Percentiles rank a stretch among this genome's conserved stretches.
These are phyloP conservation scores for Cryptosporidium sp. DNA, from an alignment of 169 alveolate species.

Conservation along the genomic window DNA sequence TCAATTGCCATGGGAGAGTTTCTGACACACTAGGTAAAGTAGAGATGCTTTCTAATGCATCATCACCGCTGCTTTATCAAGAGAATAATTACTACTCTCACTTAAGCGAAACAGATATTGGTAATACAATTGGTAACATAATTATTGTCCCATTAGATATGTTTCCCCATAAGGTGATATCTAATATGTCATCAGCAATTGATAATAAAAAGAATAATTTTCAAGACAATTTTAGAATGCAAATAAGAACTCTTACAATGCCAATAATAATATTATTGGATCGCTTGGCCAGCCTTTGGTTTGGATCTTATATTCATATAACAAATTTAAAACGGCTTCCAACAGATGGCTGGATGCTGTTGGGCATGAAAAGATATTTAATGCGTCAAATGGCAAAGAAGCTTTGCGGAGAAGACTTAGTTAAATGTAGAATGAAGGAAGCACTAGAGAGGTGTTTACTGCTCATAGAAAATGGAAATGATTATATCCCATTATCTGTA, in stretches of 20 bases:
- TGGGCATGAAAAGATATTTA: conserved; percentile 57
- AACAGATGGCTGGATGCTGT: conserved; percentile 46
- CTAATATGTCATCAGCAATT: background rate
- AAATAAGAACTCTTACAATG: background rate
- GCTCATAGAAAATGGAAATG: conserved; percentile 63
- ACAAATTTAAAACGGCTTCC: conserved; percentile 52
- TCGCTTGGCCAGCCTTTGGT: conserved; percentile 66
- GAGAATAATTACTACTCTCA: conserved; percentile 19
- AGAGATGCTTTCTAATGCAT: conserved; percentile 21
- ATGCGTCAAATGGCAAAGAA: conserved; percentile 46
- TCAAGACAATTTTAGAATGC: conserved; percentile 14
- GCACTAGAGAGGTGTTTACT: conserved; percentile 53
- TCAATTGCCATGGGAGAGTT: background rate
- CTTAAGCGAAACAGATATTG: conserved; percentile 37
- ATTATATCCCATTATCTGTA: conserved; percentile 55
- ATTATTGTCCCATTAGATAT: conserved; percentile 14
- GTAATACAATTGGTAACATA: conserved; percentile 35
- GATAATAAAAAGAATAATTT: background rate
- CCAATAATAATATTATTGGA: conserved; percentile 37
- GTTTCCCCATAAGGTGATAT: background rate
- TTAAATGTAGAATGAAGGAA: conserved; percentile 48
- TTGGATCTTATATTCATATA: conserved; percentile 64
- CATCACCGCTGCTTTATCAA: conserved; percentile 29
- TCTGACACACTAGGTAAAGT: conserved; percentile 17
- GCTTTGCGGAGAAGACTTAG: conserved; percentile 56